phyloP scores from a whole-genome alignment of 305 asterid species.

The Fraxinus sp. region DNA sequence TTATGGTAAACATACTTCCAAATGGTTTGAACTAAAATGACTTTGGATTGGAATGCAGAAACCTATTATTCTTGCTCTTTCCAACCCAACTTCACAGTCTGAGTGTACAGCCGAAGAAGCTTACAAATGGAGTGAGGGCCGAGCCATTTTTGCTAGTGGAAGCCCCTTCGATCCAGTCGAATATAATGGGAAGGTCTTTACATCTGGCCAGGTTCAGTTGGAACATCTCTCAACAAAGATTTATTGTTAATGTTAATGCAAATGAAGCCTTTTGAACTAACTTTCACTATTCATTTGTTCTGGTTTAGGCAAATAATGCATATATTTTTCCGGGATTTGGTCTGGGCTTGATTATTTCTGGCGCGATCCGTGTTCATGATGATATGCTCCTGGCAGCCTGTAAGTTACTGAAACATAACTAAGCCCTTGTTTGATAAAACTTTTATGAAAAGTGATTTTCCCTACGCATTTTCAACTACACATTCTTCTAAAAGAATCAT shows the following conservation, averaged over 20 bases:
- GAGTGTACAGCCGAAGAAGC: conserved; percentile 99
- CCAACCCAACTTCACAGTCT: conserved; percentile 98
- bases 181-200: conserved; percentile 55
- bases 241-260: background rate
- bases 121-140: conserved; percentile 94
- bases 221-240: conserved; percentile 14
- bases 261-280: conserved; percentile 18
- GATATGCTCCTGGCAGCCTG: conserved; percentile 98
- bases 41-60: conserved; percentile 50
- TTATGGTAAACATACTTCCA: background rate
- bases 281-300: background rate
- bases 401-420: conserved; percentile 39
- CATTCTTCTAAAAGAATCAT: background rate
- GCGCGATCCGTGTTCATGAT: conserved; percentile 96
- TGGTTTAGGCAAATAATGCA: conserved; percentile 80
- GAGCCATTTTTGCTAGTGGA: conserved; percentile 93
- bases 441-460: background rate
- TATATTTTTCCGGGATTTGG: conserved; percentile 97
- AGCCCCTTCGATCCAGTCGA: conserved; percentile 88
- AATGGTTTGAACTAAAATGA: background rate
- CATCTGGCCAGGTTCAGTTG: conserved; percentile 81
- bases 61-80: conserved; percentile 90
- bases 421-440: background rate
- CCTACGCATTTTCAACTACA: background rate
- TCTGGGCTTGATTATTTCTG: conserved; percentile 89